Evolutionary conservation across 2,329 filamentous ascomycete species (phyloP).

Genomic region (Aspergillus sergii): DNA sequence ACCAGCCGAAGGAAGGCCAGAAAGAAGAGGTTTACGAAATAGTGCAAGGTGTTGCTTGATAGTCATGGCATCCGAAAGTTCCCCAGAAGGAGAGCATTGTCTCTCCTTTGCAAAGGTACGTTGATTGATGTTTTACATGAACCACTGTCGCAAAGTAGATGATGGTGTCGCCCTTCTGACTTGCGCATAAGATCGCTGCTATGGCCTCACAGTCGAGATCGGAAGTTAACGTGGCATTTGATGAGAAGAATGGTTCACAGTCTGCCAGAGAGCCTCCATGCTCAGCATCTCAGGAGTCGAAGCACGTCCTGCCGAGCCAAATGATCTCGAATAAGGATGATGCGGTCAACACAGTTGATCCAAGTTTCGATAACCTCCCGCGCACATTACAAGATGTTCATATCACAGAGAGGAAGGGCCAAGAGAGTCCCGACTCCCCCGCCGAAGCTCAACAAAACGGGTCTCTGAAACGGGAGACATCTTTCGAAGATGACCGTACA

Average conservation of each 20-base stretch:
- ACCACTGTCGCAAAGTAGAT: not conserved
- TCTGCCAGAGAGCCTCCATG: conserved; percentile 19
- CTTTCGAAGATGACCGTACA: conserved; percentile 51
- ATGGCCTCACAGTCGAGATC: conserved; percentile 40
- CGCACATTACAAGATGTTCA: conserved; percentile 37
- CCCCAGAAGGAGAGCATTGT: conserved; percentile 32
- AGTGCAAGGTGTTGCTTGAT: conserved; percentile 14
- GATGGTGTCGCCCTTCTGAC: conserved; percentile 21
- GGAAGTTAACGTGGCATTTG: conserved; percentile 27
- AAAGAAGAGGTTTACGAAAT: conserved; percentile 9
- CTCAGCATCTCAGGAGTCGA: conserved; percentile 24
- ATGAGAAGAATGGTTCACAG: conserved; percentile 30
- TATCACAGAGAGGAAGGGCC: conserved; percentile 31
- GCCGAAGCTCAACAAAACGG: conserved; percentile 32
- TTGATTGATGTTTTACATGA: conserved; percentile 1
- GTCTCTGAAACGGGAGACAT: conserved; percentile 38
- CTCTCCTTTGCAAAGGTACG: conserved; percentile 78
- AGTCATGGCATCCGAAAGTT: conserved; percentile 37
- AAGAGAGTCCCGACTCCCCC: conserved; percentile 29
- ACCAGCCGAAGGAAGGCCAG: conserved; percentile 10
- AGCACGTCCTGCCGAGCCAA: conserved; percentile 21
- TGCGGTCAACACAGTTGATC: conserved; percentile 23
- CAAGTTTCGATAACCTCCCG: conserved; percentile 33
- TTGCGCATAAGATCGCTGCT: conserved; percentile 43
- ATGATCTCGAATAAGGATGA: conserved; percentile 21